These are phyloP conservation scores for Trichoderma citrinoviride DNA, from an alignment of 2,329 filamentous ascomycete species.

Conservation along the genomic window DNA sequence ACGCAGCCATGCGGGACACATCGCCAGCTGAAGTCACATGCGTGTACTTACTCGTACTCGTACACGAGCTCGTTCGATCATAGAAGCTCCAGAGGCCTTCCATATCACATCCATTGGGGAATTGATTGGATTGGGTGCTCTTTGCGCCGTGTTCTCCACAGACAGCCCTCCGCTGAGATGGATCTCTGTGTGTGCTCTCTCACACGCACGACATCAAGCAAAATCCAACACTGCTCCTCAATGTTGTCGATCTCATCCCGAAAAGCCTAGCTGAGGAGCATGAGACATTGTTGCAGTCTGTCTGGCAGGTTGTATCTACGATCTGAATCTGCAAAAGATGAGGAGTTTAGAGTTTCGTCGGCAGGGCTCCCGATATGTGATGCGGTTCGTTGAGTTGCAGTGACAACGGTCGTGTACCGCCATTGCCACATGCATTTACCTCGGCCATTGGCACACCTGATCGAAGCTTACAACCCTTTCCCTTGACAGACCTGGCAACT, in stretches of 20 bases:
- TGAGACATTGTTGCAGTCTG: slow-evolving; percentile 1
- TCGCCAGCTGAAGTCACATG: background rate
- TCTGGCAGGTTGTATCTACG: background rate
- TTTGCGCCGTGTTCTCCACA: background rate
- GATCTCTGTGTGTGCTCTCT: background rate
- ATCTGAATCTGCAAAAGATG: background rate
- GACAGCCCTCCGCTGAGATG: background rate
- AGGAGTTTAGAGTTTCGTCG: background rate
- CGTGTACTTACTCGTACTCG: background rate
- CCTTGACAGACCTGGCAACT: background rate
- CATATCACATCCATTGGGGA: background rate
- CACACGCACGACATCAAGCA: background rate
- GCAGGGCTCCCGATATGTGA: background rate
- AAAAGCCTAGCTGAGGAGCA: background rate
- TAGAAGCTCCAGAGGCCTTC: background rate
- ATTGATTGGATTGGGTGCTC: background rate
- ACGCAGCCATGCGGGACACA: background rate
- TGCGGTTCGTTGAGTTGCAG: too few relatives aligned
- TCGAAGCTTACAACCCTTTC: background rate
- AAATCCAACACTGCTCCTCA: background rate
- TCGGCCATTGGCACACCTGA: background rate
- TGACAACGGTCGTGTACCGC: background rate
- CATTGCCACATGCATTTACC: background rate
- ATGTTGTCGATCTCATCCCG: background rate
- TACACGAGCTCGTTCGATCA: background rate